Conservation (phyloP, 164 flowering plant genomes). For the Pachysandra terminalis region DNA sequence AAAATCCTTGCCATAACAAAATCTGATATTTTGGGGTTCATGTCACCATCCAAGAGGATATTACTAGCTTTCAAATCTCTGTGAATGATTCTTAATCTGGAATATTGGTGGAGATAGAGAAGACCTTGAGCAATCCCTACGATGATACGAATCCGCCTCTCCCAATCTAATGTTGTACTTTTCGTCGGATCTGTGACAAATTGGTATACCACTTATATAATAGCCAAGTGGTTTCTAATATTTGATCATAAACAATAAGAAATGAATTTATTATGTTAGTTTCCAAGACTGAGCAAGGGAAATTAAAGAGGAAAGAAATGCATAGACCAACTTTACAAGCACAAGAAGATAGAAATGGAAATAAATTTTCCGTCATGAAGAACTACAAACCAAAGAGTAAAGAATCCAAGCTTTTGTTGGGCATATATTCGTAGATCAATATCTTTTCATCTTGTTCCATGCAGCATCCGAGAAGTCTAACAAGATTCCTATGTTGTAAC, state of each 20-base stretch:
- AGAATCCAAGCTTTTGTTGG: constrained; percentile 26
- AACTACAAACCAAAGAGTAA: constrained; percentile 21
- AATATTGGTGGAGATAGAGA: constrained; percentile 22
- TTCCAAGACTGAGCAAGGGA: no score
- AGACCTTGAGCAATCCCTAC: constrained; percentile 27
- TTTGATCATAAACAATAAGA: no score
- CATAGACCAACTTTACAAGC: background rate
- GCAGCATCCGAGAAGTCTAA: constrained; percentile 22
- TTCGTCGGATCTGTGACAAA: constrained; percentile 11
- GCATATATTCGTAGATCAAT: constrained; percentile 27
- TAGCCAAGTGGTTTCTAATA: background rate
- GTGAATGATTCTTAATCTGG: constrained; percentile 22
- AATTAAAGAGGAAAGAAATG: no score
- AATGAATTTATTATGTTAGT: no score
- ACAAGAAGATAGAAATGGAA: background rate
- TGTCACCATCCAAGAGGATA: constrained; percentile 16
- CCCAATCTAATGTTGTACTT: constrained; percentile 16
- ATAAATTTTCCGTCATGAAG: background rate
- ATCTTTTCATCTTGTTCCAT: constrained; percentile 19
- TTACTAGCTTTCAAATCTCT: constrained; percentile 26
- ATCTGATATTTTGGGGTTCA: constrained; percentile 25
- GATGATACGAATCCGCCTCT: constrained; percentile 8
- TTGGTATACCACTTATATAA: no score
- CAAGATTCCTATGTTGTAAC: constrained; percentile 26
- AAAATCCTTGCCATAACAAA: constrained; percentile 26